phyloP scores from a whole-genome alignment of 305 asterid genomes.

The Stenogyne calaminthoides region DNA sequence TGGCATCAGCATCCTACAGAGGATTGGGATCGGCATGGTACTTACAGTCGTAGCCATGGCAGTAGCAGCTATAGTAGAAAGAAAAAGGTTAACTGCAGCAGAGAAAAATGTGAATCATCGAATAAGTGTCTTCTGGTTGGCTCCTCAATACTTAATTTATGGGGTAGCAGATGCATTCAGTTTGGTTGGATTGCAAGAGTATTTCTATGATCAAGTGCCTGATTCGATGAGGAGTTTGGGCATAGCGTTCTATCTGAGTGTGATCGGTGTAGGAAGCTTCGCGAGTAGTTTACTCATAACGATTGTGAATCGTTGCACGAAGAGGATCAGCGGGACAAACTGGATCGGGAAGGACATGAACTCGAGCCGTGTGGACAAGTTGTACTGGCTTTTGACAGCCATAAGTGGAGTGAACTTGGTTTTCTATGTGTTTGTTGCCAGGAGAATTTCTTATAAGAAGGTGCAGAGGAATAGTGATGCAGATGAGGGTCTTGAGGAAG shows the following conservation, averaged over 20 bases:
- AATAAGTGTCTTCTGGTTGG: slow-evolving; percentile 19
- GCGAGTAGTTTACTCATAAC: slow-evolving; percentile 10
- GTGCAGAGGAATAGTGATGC: not conserved
- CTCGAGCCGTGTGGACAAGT: slow-evolving; percentile 12
- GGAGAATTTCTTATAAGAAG: slow-evolving; percentile 9
- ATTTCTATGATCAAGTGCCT: slow-evolving; percentile 19
- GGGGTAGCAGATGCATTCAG: slow-evolving; percentile 7
- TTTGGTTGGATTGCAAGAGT: slow-evolving; percentile 18
- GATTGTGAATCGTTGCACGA: not conserved
- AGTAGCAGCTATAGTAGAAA: slow-evolving; percentile 15
- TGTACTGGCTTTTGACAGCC: slow-evolving; percentile 14
- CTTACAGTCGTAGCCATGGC: not conserved
- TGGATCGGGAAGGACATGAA: slow-evolving; percentile 7
- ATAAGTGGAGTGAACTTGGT: not conserved
- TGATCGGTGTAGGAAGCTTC: slow-evolving; percentile 12
- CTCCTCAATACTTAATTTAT: slow-evolving; percentile 1
- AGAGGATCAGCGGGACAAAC: not conserved
- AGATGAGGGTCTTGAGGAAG: slow-evolving; percentile 5
- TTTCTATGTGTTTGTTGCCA: slow-evolving; percentile 14
- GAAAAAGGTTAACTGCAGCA: not conserved
- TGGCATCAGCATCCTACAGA: slow-evolving; percentile 17
- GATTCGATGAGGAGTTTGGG: slow-evolving; percentile 24
- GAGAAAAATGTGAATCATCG: not conserved
- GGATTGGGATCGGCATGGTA: slow-evolving; percentile 11
- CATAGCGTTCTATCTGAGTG: slow-evolving; percentile 12